Evolutionary conservation across 176 grass and related monocot genomes (phyloP).

Genomic region (Aegilops longissima): DNA sequence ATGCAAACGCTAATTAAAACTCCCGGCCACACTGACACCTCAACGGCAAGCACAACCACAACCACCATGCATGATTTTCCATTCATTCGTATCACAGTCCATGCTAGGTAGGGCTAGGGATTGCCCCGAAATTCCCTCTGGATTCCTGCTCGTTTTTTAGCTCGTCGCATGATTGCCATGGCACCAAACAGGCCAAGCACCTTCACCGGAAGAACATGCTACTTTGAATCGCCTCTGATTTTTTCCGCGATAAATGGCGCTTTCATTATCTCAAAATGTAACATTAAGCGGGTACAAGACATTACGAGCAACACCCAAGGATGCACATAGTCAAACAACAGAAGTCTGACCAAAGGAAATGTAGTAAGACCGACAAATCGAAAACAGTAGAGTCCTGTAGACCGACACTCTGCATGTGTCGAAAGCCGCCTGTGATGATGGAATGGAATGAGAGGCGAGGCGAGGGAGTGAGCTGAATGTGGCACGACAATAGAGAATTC

Average conservation of each 20-base stretch:
- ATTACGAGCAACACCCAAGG: too few relatives aligned
- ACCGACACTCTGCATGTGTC: fast-evolving
- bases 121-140: neutral
- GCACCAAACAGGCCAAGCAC: conserved; percentile 12
- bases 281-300: too few relatives aligned
- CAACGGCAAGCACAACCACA: neutral
- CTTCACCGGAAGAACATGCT: neutral
- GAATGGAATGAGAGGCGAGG: too few relatives aligned
- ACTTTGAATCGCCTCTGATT: neutral
- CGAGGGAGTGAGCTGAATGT: too few relatives aligned
- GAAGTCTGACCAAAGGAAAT: too few relatives aligned
- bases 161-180: neutral
- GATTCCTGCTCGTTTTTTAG: neutral
- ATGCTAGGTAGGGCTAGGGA: neutral
- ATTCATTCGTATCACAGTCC: neutral
- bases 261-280: too few relatives aligned
- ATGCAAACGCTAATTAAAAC: neutral
- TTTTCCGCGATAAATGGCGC: too few relatives aligned
- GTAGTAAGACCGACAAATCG: too few relatives aligned
- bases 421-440: neutral
- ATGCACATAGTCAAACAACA: too few relatives aligned
- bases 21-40: neutral
- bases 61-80: too few relatives aligned
- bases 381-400: fast-evolving
- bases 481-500: conserved; percentile 27